phyloP scores from a whole-genome alignment of 2,329 filamentous ascomycete genomes.

The Didymella segeticola region DNA sequence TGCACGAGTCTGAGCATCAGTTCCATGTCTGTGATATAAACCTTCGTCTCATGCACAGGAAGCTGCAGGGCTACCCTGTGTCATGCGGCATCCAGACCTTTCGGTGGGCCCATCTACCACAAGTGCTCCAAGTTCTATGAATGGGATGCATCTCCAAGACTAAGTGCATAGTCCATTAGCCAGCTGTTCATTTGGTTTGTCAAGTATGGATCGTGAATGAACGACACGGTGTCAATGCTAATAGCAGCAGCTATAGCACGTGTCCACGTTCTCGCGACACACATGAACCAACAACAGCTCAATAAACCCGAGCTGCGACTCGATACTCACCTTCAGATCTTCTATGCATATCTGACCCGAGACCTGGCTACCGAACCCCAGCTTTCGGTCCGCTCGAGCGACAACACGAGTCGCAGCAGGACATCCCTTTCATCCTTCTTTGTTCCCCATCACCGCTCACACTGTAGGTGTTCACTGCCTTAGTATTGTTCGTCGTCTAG shows the following conservation, averaged over 20 bases:
- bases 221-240: too few relatives aligned
- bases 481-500: conserved; percentile 9
- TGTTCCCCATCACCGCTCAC: not conserved
- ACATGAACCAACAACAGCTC: not conserved
- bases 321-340: not conserved
- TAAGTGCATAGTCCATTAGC: too few relatives aligned
- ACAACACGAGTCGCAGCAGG: not conserved
- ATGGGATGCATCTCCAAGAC: too few relatives aligned
- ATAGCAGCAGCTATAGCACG: too few relatives aligned
- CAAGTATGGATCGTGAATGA: too few relatives aligned
- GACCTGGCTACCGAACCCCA: not conserved
- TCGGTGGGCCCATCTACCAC: too few relatives aligned
- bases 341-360: not conserved
- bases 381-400: not conserved
- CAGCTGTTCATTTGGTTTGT: too few relatives aligned
- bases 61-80: conserved; percentile 6
- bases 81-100: not conserved
- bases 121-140: too few relatives aligned
- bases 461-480: not conserved
- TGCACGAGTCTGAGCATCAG: not conserved
- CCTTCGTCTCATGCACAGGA: not conserved
- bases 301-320: too few relatives aligned
- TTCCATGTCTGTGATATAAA: not conserved
- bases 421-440: not conserved
- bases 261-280: too few relatives aligned